Evolutionary conservation across 306 rosid species (phyloP).

Genomic region (Malus sylvestris): DNA sequence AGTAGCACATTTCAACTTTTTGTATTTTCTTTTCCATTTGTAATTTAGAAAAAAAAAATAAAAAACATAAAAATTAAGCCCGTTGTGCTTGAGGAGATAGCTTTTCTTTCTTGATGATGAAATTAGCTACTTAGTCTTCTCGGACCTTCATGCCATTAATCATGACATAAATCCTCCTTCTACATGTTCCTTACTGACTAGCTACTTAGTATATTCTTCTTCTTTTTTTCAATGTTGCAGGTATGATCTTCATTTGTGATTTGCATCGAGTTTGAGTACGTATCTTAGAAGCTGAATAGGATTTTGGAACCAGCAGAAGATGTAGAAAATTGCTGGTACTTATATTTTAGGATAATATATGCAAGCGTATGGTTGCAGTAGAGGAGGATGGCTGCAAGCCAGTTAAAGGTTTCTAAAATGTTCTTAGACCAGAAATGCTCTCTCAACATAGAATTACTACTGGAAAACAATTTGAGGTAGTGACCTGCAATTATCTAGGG

Average conservation of each 20-base stretch:
- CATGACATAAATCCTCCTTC: background rate
- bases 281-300: constrained; percentile 2
- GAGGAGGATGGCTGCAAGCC: constrained; percentile 36
- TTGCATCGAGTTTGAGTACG: background rate
- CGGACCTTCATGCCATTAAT: background rate
- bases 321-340: background rate
- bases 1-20: background rate
- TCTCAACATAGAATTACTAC: constrained; percentile 14
- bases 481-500: constrained; percentile 3
- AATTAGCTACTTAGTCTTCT: background rate
- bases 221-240: background rate
- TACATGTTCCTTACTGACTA: background rate
- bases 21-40: background rate
- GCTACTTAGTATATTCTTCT: no score
- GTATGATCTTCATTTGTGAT: constrained; percentile 15
- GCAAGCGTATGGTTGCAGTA: constrained; percentile 24
- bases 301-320: background rate
- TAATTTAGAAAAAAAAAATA: no score
- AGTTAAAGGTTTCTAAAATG: constrained; percentile 33
- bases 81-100: no score
- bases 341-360: background rate
- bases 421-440: constrained; percentile 21
- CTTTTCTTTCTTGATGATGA: no score
- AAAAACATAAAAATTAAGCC: no score
- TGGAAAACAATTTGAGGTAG: constrained; percentile 40